Percentiles rank a stretch among this genome's conserved stretches.
phyloP scores from a whole-genome alignment of 345 rosid species.

The Punica granatum region DNA sequence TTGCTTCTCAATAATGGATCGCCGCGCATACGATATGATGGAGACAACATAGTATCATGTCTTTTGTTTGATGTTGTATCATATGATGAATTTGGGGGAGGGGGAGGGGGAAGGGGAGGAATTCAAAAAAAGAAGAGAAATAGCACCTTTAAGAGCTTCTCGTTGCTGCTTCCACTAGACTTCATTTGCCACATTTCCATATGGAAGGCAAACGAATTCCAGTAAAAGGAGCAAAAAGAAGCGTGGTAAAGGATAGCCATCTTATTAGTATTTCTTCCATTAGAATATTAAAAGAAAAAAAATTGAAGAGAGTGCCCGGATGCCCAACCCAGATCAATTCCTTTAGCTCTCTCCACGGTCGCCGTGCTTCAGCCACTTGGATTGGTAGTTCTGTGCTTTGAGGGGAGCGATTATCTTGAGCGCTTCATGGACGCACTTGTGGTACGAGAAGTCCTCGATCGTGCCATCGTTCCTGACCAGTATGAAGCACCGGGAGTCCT shows the following conservation, averaged over 20 bases:
- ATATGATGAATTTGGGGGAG: too few species aligned
- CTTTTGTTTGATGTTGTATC: too few species aligned
- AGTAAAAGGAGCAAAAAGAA: constrained; percentile 96
- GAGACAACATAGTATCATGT: not conserved
- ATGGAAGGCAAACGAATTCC: constrained; percentile 43
- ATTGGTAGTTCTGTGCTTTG: constrained; percentile 35
- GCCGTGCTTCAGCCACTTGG: constrained; percentile 24
- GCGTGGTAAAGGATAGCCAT: constrained; percentile 40
- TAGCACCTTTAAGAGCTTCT: constrained; percentile 66
- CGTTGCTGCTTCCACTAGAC: constrained; percentile 98
- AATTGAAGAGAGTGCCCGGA: not conserved
- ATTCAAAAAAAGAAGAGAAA: not conserved
- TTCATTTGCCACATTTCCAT: constrained; percentile 33
- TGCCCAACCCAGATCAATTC: not conserved
- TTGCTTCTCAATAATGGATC: too few species aligned
- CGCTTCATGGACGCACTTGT: constrained; percentile 65
- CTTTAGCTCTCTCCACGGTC: not conserved
- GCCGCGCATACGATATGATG: not conserved
- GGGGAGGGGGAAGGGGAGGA: too few species aligned
- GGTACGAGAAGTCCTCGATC: constrained; percentile 77
- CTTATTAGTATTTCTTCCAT: not conserved
- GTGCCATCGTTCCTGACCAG: constrained; percentile 67
- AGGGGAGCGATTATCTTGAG: constrained; percentile 64
- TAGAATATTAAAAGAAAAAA: not conserved
- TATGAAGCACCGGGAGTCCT: constrained; percentile 59